Evolutionary conservation across 257 asterid genomes (phyloP).

Genomic region (Penstemon newberryi): DNA sequence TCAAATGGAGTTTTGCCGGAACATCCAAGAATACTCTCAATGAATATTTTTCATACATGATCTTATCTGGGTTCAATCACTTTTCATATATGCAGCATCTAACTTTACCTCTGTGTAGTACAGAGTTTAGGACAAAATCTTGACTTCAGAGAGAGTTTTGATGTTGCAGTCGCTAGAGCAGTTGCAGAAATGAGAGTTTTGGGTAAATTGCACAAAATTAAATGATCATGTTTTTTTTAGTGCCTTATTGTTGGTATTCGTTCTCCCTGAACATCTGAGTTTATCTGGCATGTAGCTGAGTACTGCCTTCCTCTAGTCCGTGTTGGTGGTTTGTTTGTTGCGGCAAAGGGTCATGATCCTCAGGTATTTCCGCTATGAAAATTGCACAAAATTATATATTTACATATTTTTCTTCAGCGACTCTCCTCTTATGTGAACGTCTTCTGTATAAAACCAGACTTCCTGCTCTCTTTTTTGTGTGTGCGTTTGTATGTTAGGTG

Average conservation of each 20-base stretch:
- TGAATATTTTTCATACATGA: slow-evolving; percentile 3
- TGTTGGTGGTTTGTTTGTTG: slow-evolving; percentile 87
- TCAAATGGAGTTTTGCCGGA: neutral
- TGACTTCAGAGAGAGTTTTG: slow-evolving; percentile 75
- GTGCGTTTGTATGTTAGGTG: too few relatives aligned
- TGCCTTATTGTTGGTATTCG: slow-evolving; percentile 10
- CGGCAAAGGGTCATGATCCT: slow-evolving; percentile 94
- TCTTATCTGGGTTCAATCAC: slow-evolving; percentile 5
- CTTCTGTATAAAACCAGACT: neutral
- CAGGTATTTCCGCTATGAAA: slow-evolving; percentile 44
- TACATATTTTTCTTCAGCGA: slow-evolving; percentile 1
- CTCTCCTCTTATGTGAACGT: neutral
- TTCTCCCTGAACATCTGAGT: slow-evolving; percentile 24
- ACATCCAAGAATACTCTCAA: neutral
- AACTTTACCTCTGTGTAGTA: slow-evolving; percentile 35
- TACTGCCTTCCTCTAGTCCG: slow-evolving; percentile 91
- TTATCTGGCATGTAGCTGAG: slow-evolving; percentile 61
- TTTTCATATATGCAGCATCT: slow-evolving; percentile 29
- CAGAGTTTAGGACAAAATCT: slow-evolving; percentile 73
- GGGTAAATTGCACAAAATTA: slow-evolving; percentile 40
- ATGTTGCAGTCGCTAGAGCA: slow-evolving; percentile 92
- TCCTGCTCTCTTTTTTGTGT: neutral
- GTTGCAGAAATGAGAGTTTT: slow-evolving; percentile 94
- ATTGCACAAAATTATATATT: slow-evolving; percentile 19
- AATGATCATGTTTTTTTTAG: neutral